Conservation (phyloP, 441 rosid species). For the Gossypium schwendimanii region DNA sequence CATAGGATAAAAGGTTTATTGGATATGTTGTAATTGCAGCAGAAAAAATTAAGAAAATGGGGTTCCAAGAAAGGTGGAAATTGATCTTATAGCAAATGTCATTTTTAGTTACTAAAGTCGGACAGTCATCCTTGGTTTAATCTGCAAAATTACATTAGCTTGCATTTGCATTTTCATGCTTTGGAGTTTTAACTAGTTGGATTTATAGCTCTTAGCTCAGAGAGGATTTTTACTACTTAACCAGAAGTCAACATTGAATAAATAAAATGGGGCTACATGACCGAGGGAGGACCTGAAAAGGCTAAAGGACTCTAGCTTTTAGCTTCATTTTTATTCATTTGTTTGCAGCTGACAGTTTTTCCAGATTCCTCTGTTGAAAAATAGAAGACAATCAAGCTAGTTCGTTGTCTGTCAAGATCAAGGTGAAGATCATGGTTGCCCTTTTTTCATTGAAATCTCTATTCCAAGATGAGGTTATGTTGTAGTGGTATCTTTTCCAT, state of each 20-base stretch:
- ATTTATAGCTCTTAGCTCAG: not conserved
- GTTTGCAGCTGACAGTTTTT: not conserved
- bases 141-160: not conserved
- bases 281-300: too few relatives aligned
- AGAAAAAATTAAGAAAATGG: conserved; percentile 17
- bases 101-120: not conserved
- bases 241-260: not conserved
- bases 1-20: conserved; percentile 22
- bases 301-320: not conserved
- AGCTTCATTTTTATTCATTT: not conserved
- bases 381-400: not conserved
- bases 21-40: conserved; percentile 36
- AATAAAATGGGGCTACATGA: not conserved
- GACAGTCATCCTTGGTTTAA: too few relatives aligned
- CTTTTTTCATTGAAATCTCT: not conserved
- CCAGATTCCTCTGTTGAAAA: not conserved
- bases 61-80: conserved; percentile 16
- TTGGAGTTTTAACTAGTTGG: not conserved
- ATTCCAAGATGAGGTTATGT: conserved; percentile 26
- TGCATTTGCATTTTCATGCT: not conserved
- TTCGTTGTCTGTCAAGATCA: too few relatives aligned
- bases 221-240: not conserved
- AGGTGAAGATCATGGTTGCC: not conserved
- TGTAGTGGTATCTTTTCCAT: conserved; percentile 30
- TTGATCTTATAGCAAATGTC: conserved; percentile 1